A percentile compares a stretch with the other conserved stretches of the same genome.
Conservation (phyloP, 2,329 filamentous ascomycete genomes). For the Aspergillus pseudoterreus region DNA sequence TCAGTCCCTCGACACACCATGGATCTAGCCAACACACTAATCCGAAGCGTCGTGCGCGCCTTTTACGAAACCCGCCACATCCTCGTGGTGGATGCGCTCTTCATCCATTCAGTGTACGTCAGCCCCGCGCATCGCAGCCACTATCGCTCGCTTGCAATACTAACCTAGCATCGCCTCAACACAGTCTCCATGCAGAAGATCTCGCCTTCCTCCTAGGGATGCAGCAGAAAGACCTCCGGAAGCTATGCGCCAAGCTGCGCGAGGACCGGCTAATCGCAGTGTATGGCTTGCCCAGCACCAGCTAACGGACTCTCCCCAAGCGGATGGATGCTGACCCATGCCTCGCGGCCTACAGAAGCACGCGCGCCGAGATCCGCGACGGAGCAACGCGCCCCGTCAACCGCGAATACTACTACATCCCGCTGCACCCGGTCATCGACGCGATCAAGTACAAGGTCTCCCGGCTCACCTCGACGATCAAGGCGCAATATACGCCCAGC, state of each 20-base stretch:
- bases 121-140: background rate
- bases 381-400: conserved; percentile 78
- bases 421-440: conserved; percentile 90
- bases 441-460: conserved; percentile 94
- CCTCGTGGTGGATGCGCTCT: conserved; percentile 74
- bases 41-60: conserved; percentile 79
- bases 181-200: conserved; percentile 76
- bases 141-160: background rate
- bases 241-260: conserved; percentile 76
- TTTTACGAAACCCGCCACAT: conserved; percentile 86
- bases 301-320: background rate
- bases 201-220: conserved; percentile 82
- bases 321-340: conserved; percentile 11
- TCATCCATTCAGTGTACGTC: conserved; percentile 66
- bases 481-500: conserved; percentile 74
- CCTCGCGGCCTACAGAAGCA: conserved; percentile 50
- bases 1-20: conserved; percentile 33
- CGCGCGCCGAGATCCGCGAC: conserved; percentile 72
- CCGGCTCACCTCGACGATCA: conserved; percentile 81
- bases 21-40: conserved; percentile 70
- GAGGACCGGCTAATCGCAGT: conserved; percentile 83
- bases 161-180: background rate
- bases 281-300: conserved; percentile 46
- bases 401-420: conserved; percentile 95
- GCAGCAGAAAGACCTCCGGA: conserved; percentile 88